phyloP scores from a whole-genome alignment of 306 rosid genomes.

The Hippophae tibetana region DNA sequence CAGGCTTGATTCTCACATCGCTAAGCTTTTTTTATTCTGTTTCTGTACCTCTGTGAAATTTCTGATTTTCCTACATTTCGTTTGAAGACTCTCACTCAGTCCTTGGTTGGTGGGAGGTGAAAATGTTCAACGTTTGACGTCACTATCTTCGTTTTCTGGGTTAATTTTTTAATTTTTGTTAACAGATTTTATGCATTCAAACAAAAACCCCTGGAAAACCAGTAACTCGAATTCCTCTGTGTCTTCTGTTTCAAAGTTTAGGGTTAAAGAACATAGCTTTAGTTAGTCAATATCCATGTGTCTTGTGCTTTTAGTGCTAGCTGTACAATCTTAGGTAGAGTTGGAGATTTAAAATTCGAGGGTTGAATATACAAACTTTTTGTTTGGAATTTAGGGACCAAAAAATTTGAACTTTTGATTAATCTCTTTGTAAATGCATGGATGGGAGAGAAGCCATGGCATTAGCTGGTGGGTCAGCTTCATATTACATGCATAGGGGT shows the following conservation, averaged over 20 bases:
- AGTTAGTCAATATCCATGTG: not conserved
- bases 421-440: conserved; percentile 77
- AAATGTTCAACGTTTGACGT: conserved; percentile 21
- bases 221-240: conserved; percentile 9
- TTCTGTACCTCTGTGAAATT: conserved; percentile 19
- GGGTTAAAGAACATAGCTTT: conserved; percentile 17
- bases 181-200: conserved; percentile 16
- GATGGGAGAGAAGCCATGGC: conserved; percentile 97
- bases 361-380: conserved; percentile 1
- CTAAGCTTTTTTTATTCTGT: conserved; percentile 10
- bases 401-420: conserved; percentile 2
- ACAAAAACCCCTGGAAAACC: conserved; percentile 31
- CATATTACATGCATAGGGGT: conserved; percentile 79
- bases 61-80: conserved; percentile 39
- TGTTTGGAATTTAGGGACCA: not conserved
- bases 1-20: conserved; percentile 17
- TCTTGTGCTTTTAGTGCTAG: conserved; percentile 7
- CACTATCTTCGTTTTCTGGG: conserved; percentile 10
- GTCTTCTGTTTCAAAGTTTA: conserved; percentile 19
- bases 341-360: conserved; percentile 11
- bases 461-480: conserved; percentile 65
- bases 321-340: conserved; percentile 1
- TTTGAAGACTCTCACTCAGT: conserved; percentile 12
- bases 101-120: conserved; percentile 12
- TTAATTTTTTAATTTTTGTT: conserved; percentile 13